Evolutionary conservation across 1,139 yeast species (phyloP), one percentile per base, ranked within the genome.

Genomic region (Geotrichum siamense): DNA sequence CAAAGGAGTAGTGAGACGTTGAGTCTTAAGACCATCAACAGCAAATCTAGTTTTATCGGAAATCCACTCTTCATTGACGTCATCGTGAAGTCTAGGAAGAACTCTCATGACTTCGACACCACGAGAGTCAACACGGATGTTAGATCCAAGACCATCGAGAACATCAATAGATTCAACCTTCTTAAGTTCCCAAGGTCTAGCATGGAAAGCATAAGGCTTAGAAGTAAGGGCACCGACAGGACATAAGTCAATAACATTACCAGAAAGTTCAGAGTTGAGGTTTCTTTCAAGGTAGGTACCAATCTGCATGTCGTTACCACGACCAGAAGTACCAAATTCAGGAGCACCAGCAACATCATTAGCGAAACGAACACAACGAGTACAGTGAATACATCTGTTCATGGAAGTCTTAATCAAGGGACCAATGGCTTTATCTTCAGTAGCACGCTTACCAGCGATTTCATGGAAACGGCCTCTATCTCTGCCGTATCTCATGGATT

Each of bases 271-370:
- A 3, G 91, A 75, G 67, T 84, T 83, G 59, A 85, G 76, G 63
- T 84, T 83, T 69, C 87, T 75, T 67, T 83, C 89, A 52, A 85
- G 78, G 63, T 84, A 85, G 35, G 94, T 85, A 55, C 95, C 95
- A 58, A 85, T 85, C 69, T 84, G 94, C 80, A 85, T 75, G 61
- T 83, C 94, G 63, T 84, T 84, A 62, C 95, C 95, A 68, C 95
- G 80, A 51, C 94, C 95, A 39, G 89, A 65, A 50, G 91, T 77
- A 56, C 95, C 95, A 52, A 85, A 75, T 66, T 85, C 95, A 22
- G 94, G 89, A 28, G 94, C 93, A 54, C 95, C 95, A 34, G 95
- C 95, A 52, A 85, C 81, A 61, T 85, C 95, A 65, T 85, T 85
- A 72, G 87, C 73, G 66, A 85, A 85, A 62, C 95, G 78, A 29